Conservation (phyloP, 1,284 basidiomycete species). For the Ganoderma meredithae region DNA sequence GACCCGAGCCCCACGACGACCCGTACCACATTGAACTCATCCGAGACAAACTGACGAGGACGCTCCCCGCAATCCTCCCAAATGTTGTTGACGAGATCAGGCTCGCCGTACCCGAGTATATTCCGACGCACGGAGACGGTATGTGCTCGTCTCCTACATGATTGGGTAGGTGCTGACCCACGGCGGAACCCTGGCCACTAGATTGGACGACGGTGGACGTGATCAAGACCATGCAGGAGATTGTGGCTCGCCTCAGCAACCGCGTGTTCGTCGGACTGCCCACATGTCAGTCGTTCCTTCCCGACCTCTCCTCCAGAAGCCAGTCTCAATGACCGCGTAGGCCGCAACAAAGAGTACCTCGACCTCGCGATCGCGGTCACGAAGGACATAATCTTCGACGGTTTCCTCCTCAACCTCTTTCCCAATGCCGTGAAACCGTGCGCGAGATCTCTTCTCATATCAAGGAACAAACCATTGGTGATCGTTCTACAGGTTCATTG, state of each 20-base stretch:
- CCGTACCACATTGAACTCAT: slow-evolving; percentile 40
- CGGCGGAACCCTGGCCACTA: not conserved
- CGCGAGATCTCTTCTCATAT: not conserved
- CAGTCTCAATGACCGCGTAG: slow-evolving; percentile 41
- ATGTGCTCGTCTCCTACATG: not conserved
- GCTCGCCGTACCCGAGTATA: slow-evolving; percentile 30
- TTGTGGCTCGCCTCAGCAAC: slow-evolving; percentile 42
- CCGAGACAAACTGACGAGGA: slow-evolving; percentile 35
- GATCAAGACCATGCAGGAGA: slow-evolving; percentile 10
- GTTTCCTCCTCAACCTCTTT: slow-evolving; percentile 1
- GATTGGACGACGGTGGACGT: slow-evolving; percentile 19
- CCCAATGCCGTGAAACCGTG: not conserved
- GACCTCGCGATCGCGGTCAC: slow-evolving; percentile 16
- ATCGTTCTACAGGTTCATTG: not conserved
- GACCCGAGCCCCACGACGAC: slow-evolving; percentile 24
- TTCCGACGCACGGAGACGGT: slow-evolving; percentile 24
- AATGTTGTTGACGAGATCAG: slow-evolving; percentile 39
- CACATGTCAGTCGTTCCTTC: not conserved
- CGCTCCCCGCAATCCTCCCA: slow-evolving; percentile 29
- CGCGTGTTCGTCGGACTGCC: slow-evolving; percentile 54
- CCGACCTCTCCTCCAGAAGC: no score
- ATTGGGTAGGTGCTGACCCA: slow-evolving; percentile 10
- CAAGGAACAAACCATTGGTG: not conserved
- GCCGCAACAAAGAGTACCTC: slow-evolving; percentile 23
- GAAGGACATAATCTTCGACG: slow-evolving; percentile 19